Conservation (phyloP, 495 filamentous ascomycete species). For the Collariella sp. region DNA sequence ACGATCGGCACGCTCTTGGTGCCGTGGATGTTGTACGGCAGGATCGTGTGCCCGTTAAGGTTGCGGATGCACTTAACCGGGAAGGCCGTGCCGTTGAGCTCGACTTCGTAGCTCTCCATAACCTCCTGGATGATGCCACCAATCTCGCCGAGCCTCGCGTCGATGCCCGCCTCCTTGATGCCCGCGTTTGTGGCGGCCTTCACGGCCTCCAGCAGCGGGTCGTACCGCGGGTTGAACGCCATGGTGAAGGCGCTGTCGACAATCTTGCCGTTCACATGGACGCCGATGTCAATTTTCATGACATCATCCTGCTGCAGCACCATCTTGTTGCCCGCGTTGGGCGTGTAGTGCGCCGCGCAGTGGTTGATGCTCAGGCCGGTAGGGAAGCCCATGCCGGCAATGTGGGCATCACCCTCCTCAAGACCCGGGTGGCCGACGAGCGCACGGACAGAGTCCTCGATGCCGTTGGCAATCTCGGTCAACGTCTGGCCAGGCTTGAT, state of each 20-base stretch:
- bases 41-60: slow-evolving; percentile 83
- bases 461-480: slow-evolving; percentile 74
- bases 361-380: slow-evolving; percentile 81
- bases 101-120: slow-evolving; percentile 85
- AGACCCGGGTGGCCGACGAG: slow-evolving; percentile 70
- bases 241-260: slow-evolving; percentile 92
- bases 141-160: slow-evolving; percentile 69
- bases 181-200: slow-evolving; percentile 84
- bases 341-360: slow-evolving; percentile 81
- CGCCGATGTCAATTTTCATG: slow-evolving; percentile 89
- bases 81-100: slow-evolving; percentile 65
- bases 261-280: slow-evolving; percentile 84
- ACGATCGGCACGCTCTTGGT: slow-evolving; percentile 84
- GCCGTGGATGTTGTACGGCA: slow-evolving; percentile 80
- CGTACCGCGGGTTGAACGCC: slow-evolving; percentile 77
- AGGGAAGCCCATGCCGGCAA: slow-evolving; percentile 83
- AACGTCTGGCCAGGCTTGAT: slow-evolving; percentile 76
- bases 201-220: slow-evolving; percentile 71
- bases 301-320: slow-evolving; percentile 74
- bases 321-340: slow-evolving; percentile 85
- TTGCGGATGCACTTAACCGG: slow-evolving; percentile 82
- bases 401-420: slow-evolving; percentile 66
- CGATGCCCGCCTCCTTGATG: slow-evolving; percentile 75
- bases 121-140: slow-evolving; percentile 71
- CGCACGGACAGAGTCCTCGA: slow-evolving; percentile 76